These are phyloP conservation scores for Guyanaporus albipodus DNA, from an alignment of 768 basidiomycete species.

Conservation along the genomic window DNA sequence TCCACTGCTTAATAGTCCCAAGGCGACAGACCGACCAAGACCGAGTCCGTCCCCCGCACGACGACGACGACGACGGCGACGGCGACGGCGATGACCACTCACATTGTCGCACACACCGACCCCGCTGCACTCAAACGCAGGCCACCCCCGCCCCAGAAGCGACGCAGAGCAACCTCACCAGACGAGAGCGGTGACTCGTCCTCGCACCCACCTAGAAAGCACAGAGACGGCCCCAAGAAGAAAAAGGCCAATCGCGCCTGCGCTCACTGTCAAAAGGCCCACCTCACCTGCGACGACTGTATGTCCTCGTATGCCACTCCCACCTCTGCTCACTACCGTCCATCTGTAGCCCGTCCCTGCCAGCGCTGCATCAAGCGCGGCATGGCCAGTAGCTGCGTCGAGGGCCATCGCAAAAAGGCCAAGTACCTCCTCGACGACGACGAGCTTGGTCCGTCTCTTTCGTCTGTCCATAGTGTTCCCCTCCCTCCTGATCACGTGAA, in stretches of 20 bases:
- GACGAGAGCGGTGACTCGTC: conserved; percentile 53
- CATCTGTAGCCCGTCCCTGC: conserved; percentile 80
- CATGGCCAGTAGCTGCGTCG: conserved; percentile 81
- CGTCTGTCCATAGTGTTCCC: conserved; percentile 5
- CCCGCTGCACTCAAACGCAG: conserved; percentile 37
- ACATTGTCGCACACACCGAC: background rate
- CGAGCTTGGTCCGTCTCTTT: conserved; percentile 65
- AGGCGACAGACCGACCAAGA: too few relatives aligned
- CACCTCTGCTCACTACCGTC: conserved; percentile 9
- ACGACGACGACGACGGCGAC: background rate
- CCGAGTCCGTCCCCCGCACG: conserved; percentile 3
- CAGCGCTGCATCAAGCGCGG: conserved; percentile 94
- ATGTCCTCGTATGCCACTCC: conserved; percentile 33
- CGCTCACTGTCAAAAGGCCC: conserved; percentile 94
- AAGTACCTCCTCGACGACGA: conserved; percentile 95
- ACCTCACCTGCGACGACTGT: conserved; percentile 99
- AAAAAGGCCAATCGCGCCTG: conserved; percentile 95
- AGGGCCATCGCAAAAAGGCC: conserved; percentile 96
- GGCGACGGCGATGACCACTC: background rate
- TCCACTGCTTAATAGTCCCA: too few relatives aligned
- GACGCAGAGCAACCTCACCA: conserved; percentile 59
- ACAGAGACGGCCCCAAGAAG: conserved; percentile 80
- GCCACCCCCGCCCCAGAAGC: conserved; percentile 42
- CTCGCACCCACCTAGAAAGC: conserved; percentile 44
- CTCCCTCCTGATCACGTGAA: conserved; percentile 26